Conservation (phyloP, 1,139 yeast species). For the Taiozyma sp. region DNA sequence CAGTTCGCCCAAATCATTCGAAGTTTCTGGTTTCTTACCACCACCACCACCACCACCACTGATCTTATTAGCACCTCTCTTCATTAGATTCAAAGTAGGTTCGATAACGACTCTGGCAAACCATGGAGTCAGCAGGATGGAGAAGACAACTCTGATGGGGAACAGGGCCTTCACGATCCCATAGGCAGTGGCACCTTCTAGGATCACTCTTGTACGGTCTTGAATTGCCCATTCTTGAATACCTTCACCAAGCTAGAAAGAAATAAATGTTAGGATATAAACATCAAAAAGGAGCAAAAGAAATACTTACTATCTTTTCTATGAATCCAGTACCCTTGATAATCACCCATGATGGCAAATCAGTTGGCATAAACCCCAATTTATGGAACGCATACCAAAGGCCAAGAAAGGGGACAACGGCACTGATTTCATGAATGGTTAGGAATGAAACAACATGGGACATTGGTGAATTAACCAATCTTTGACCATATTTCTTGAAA, state of each 20-base stretch:
- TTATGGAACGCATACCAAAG: constrained; percentile 73
- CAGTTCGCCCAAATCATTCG: constrained; percentile 1
- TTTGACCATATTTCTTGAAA: constrained; percentile 18
- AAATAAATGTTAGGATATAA: constrained; percentile 6
- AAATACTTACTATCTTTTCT: constrained; percentile 35
- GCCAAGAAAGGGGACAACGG: constrained; percentile 70
- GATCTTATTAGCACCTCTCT: constrained; percentile 2
- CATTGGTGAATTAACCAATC: constrained; percentile 45
- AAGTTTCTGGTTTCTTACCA: constrained; percentile 15
- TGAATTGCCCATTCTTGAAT: constrained; percentile 33
- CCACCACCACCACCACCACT: constrained; percentile 22
- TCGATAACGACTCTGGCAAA: constrained; percentile 55
- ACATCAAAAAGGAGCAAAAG: too few relatives aligned
- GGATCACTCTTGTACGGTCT: constrained; percentile 51
- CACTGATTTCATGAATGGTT: constrained; percentile 80
- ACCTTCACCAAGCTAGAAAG: constrained; percentile 25
- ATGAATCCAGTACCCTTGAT: constrained; percentile 57
- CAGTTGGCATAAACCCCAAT: constrained; percentile 43
- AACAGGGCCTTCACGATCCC: constrained; percentile 62
- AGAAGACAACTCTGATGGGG: constrained; percentile 55
- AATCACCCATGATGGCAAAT: constrained; percentile 62
- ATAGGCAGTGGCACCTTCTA: constrained; percentile 88
- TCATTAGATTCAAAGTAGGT: constrained; percentile 32
- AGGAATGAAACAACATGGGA: constrained; percentile 70
- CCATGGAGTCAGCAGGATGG: constrained; percentile 59